These are phyloP conservation scores for Trichophyton simii DNA, from an alignment of 2,329 filamentous ascomycete species.

Conservation along the genomic window DNA sequence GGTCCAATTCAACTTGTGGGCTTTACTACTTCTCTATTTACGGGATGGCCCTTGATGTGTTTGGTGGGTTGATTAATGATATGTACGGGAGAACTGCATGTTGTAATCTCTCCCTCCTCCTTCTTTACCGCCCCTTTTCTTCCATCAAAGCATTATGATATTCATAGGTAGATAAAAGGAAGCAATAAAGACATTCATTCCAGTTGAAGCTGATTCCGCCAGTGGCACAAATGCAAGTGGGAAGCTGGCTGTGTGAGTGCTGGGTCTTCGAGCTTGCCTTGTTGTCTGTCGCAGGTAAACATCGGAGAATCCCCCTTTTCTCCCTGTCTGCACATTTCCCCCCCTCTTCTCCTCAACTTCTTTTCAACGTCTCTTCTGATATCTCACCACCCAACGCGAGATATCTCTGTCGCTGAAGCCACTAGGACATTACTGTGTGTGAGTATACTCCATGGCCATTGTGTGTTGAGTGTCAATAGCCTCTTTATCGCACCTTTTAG, in stretches of 20 bases:
- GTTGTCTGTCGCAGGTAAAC: background rate
- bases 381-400: background rate
- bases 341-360: background rate
- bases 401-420: background rate
- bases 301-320: background rate
- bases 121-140: background rate
- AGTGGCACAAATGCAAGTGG: background rate
- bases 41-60: too few species aligned
- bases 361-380: background rate
- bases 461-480: background rate
- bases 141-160: background rate
- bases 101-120: background rate
- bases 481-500: background rate
- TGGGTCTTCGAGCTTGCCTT: background rate
- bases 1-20: background rate
- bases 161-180: background rate
- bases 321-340: background rate
- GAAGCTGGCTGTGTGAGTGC: background rate
- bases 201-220: background rate
- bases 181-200: background rate
- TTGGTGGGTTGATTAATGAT: background rate
- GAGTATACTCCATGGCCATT: background rate
- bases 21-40: background rate
- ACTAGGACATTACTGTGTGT: background rate
- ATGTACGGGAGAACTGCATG: background rate